Base-by-base conservation (phyloP, 768 basidiomycete genomes). In the Xerocomellus intermedius region DNA sequence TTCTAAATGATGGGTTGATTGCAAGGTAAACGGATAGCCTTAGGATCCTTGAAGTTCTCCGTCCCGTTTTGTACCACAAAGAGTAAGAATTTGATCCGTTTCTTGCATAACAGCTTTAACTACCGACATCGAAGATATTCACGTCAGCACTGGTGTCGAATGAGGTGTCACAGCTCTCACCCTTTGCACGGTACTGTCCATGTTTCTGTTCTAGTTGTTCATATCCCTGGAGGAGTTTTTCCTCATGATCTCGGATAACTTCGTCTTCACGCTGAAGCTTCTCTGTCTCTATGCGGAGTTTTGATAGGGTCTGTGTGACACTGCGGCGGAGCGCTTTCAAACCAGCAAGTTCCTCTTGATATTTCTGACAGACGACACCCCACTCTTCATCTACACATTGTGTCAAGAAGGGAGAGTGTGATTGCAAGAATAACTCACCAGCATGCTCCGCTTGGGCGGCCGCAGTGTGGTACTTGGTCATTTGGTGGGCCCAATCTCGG, bases 271-370 rank as follows among this genome's bases (percentile, higher is more conserved):
- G 70, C 19, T 73, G 71, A 38, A 80, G 69, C 42, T 66, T 73
- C 60, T 79, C 75, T 3, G 75, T 64, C 58, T 79, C 75, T 32
- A 68, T 43, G 22, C 69, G 68, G 13, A 79, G 67, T 38, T 69
- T 71, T 47, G 75, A 73, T 19, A 76, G 57, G 13, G 77, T 74
- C 21, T 70, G 60, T 1, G 73, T 60, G 42, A 88, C 82, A 50
- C 82, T 81, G 30, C 76, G 69, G 47, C 85, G 84, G 24, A 88
- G 72, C 30, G 65, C 73, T 55, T 80, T 81, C 54, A 89, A 77
- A 24, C 81, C 81, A 41, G 77, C 71, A 57, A 89, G 79, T 67
- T 89, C 84, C 55, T 84, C 82, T 43, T 81, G 68, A 64, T 87
- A 88, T 35, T 75, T 78, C 54, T 72, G 71, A 46, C 83, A 79